These are phyloP conservation scores for Crithidia sp. DNA, from an alignment of 208 protist species.

Conservation along the genomic window DNA sequence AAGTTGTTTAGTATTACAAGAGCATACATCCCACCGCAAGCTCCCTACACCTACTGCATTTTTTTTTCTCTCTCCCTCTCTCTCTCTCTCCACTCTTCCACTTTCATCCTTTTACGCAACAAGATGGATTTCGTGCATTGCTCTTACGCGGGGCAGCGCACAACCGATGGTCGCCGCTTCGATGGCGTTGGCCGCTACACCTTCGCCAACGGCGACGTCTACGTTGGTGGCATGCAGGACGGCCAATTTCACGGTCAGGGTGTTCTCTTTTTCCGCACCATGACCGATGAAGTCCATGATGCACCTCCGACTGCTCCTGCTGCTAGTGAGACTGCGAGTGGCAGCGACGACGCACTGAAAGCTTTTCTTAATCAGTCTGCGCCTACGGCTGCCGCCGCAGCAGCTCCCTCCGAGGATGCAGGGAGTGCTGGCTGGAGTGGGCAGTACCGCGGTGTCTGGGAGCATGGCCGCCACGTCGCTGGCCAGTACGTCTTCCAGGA, in stretches of 20 bases:
- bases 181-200: slow-evolving; percentile 77
- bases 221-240: slow-evolving; percentile 80
- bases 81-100: no score
- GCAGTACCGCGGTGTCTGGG: slow-evolving; percentile 86
- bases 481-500: slow-evolving; percentile 89
- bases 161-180: slow-evolving; percentile 69
- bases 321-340: not conserved
- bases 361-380: slow-evolving; percentile 17
- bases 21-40: no score
- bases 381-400: no score
- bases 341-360: slow-evolving; percentile 2
- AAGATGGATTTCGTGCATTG: slow-evolving; percentile 61
- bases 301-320: not conserved
- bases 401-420: not conserved
- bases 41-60: not conserved
- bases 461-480: slow-evolving; percentile 63
- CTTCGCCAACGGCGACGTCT: slow-evolving; percentile 85
- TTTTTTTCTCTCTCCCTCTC: not conserved
- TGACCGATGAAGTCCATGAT: not conserved
- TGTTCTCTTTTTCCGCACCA: slow-evolving; percentile 68
- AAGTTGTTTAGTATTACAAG: no score
- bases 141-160: slow-evolving; percentile 66
- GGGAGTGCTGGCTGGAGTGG: slow-evolving; percentile 47
- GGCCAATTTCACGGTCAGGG: slow-evolving; percentile 85
- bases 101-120: not conserved